Percentiles rank a stretch among this genome's conserved stretches.
phyloP scores from a whole-genome alignment of 2,329 filamentous ascomycete species.

The Dactylellina drechsleri region DNA sequence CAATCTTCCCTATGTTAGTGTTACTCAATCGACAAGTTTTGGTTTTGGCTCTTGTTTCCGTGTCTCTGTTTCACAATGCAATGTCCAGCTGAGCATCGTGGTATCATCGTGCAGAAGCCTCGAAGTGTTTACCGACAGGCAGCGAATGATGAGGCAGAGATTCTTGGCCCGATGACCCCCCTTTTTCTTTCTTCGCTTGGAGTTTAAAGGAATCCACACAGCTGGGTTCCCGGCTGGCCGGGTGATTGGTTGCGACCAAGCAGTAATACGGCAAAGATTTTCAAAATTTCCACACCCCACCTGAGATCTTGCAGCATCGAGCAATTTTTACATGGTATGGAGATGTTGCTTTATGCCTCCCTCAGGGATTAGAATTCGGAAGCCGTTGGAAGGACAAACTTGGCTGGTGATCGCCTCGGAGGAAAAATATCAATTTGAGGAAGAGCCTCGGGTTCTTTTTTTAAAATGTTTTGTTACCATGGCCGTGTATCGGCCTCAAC shows the following conservation, averaged over 20 bases:
- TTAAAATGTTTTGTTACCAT: slow-evolving; percentile 1
- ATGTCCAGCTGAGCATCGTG: slow-evolving; percentile 42
- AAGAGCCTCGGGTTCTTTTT: slow-evolving; percentile 2
- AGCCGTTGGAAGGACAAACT: slow-evolving; percentile 31
- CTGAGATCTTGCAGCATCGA: too few relatives aligned
- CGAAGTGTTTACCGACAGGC: not conserved
- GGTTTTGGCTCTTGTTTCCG: not conserved
- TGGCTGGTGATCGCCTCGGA: slow-evolving; percentile 6
- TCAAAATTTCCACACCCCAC: slow-evolving; percentile 1
- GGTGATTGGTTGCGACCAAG: slow-evolving; percentile 19
- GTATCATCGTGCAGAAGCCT: slow-evolving; percentile 21
- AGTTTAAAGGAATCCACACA: not conserved
- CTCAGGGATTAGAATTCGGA: slow-evolving; percentile 35
- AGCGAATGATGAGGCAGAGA: slow-evolving; percentile 23
- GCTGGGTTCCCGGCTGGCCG: slow-evolving; percentile 15
- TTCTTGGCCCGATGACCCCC: slow-evolving; percentile 43
- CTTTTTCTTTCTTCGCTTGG: slow-evolving; percentile 23
- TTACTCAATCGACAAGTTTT: slow-evolving; percentile 7
- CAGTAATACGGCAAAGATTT: slow-evolving; percentile 13
- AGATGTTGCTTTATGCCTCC: too few relatives aligned
- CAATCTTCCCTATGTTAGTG: too few relatives aligned
- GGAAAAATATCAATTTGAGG: not conserved
- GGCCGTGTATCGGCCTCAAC: not conserved
- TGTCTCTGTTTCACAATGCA: slow-evolving; percentile 7
- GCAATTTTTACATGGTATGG: too few relatives aligned